A percentile compares a stretch with the other conserved stretches of the same genome.
Conservation (phyloP, 306 rosid species). For the Oemleria cerasiformis region DNA sequence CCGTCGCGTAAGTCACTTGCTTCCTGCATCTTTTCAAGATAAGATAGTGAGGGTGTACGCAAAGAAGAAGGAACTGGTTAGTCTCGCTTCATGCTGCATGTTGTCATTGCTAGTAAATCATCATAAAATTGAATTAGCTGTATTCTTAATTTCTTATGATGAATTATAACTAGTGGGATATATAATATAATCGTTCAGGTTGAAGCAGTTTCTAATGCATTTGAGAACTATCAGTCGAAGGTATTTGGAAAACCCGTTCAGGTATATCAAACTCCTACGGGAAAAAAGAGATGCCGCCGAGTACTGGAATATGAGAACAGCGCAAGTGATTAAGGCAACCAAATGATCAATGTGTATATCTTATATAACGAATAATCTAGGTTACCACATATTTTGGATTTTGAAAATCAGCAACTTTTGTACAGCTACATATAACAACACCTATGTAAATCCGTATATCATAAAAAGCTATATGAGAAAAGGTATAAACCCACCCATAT, state of each 20-base stretch:
- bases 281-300: conserved; percentile 47
- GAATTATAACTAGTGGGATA: neutral
- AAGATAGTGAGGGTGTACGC: conserved; percentile 87
- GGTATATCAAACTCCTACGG: conserved; percentile 68
- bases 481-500: too few species aligned
- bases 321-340: too few species aligned
- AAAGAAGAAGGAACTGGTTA: conserved; percentile 76
- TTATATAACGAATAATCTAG: neutral
- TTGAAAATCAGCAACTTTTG: neutral
- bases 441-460: neutral
- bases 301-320: neutral
- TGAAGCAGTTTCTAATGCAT: conserved; percentile 69
- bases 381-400: neutral
- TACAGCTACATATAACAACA: neutral
- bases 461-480: neutral
- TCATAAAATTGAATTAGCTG: neutral
- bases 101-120: neutral
- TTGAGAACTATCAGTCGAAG: conserved; percentile 67
- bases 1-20: conserved; percentile 74
- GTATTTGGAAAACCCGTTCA: conserved; percentile 67
- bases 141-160: too few species aligned
- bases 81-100: conserved; percentile 20
- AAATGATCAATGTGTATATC: neutral
- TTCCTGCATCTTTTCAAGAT: conserved; percentile 77
- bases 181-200: conserved; percentile 43